Percentiles rank a stretch among this genome's conserved stretches.
phyloP scores from a whole-genome alignment of 1,284 basidiomycete genomes.

The Xerocomus amazonicus region DNA sequence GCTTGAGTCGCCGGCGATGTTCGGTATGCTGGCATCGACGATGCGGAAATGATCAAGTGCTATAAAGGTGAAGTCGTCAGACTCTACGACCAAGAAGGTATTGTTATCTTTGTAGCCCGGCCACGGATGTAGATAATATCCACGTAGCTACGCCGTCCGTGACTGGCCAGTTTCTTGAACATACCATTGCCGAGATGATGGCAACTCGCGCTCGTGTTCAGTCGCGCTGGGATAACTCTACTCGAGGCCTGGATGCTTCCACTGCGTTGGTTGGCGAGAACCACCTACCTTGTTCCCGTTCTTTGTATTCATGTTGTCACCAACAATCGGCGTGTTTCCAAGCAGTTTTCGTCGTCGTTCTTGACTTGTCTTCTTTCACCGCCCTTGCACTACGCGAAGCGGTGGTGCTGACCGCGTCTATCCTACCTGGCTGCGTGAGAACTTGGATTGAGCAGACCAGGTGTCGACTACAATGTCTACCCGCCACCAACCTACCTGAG shows the following conservation, averaged over 20 bases:
- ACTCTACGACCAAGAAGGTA: conserved; percentile 79
- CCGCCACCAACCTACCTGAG: too few species aligned
- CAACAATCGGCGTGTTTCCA: too few species aligned
- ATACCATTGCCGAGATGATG: conserved; percentile 82
- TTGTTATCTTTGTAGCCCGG: background rate
- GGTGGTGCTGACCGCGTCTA: too few species aligned
- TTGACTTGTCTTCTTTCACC: too few species aligned
- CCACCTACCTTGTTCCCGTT: too few species aligned
- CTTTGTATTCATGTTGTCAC: too few species aligned
- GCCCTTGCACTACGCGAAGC: too few species aligned
- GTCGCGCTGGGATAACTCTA: conserved; percentile 75
- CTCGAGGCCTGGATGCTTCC: conserved; percentile 81
- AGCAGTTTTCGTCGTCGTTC: too few species aligned
- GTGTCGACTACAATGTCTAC: too few species aligned
- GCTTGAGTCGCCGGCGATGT: conserved; percentile 61
- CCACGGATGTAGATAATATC: conserved; percentile 49
- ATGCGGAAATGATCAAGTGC: conserved; percentile 58
- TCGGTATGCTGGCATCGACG: conserved; percentile 69
- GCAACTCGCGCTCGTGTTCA: conserved; percentile 74
- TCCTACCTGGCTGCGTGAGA: too few species aligned
- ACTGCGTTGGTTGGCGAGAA: conserved; percentile 60
- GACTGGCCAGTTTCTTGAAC: conserved; percentile 76
- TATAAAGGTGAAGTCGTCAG: conserved; percentile 85
- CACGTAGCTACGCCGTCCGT: conserved; percentile 78
- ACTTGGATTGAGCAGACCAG: too few species aligned